Evolutionary conservation across 345 rosid genomes (phyloP).

Genomic region (Mallotus nudiflorus): DNA sequence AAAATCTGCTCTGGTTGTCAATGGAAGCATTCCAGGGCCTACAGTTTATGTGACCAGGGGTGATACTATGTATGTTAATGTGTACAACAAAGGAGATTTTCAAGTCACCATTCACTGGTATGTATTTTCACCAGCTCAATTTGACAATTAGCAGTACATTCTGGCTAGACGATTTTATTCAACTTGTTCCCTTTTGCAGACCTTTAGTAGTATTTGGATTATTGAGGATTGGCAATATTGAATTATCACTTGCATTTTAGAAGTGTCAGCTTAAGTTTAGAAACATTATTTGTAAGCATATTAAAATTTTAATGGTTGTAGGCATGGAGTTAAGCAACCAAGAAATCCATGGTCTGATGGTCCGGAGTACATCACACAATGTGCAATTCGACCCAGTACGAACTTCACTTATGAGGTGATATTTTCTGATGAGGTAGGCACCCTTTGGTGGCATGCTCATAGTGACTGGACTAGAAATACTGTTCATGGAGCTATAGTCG

Average conservation of each 20-base stretch:
- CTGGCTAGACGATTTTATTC: too few relatives aligned
- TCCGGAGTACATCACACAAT: constrained; percentile 73
- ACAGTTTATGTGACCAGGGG: constrained; percentile 33
- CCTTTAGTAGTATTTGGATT: too few relatives aligned
- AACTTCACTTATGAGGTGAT: constrained; percentile 63
- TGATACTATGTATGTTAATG: constrained; percentile 41
- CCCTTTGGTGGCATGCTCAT: constrained; percentile 95
- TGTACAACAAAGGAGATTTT: constrained; percentile 44
- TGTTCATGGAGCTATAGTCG: constrained; percentile 62
- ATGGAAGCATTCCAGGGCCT: constrained; percentile 36
- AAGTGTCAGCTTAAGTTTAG: too few relatives aligned
- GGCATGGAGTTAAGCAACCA: constrained; percentile 61
- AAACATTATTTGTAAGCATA: too few relatives aligned
- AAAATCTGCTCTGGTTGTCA: constrained; percentile 32
- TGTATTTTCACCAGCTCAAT: not conserved
- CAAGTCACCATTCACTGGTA: constrained; percentile 57
- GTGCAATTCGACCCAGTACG: constrained; percentile 69
- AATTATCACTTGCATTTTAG: too few relatives aligned
- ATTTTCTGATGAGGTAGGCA: constrained; percentile 61
- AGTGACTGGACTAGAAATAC: constrained; percentile 82
- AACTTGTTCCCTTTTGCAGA: not conserved
- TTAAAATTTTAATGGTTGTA: not conserved
- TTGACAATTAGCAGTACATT: too few relatives aligned
- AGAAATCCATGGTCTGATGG: constrained; percentile 93
- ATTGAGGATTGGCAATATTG: too few relatives aligned